phyloP scores from a whole-genome alignment of 1,139 yeast genomes.

The Diutina neorugosa region DNA sequence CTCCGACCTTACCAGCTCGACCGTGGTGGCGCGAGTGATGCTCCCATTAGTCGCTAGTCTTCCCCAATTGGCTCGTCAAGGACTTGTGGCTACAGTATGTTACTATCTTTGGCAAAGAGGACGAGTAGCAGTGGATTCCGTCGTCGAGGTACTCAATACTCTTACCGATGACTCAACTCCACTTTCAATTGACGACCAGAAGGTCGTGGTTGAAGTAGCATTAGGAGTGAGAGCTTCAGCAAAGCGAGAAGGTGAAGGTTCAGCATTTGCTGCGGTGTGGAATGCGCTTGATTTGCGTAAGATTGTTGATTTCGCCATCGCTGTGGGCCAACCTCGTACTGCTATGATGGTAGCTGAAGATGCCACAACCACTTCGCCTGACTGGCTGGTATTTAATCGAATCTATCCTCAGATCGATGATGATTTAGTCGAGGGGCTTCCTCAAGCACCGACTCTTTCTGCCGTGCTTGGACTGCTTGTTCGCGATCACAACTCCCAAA shows the following conservation, averaged over 20 bases:
- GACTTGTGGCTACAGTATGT: background rate
- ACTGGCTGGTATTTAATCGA: constrained; percentile 13
- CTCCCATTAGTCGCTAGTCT: background rate
- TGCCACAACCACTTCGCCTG: constrained; percentile 8
- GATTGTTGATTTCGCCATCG: constrained; percentile 7
- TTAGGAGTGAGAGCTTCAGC: constrained; percentile 35
- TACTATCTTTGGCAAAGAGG: constrained; percentile 4
- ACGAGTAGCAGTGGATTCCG: constrained; percentile 8
- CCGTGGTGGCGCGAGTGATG: background rate
- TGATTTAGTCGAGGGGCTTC: constrained; percentile 54
- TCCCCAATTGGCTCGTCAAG: background rate
- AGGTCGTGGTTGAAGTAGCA: constrained; percentile 25
- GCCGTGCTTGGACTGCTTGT: constrained; percentile 35
- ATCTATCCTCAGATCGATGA: constrained; percentile 43
- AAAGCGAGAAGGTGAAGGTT: constrained; percentile 20
- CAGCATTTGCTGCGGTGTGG: constrained; percentile 17
- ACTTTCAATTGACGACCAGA: constrained; percentile 10
- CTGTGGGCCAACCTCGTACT: constrained; percentile 18
- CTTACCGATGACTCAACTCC: constrained; percentile 5
- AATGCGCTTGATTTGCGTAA: constrained; percentile 23
- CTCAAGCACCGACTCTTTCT: constrained; percentile 40
- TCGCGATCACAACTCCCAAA: constrained; percentile 21
- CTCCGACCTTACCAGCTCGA: background rate
- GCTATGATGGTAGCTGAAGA: constrained; percentile 51
- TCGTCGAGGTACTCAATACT: constrained; percentile 6